Conservation (phyloP, 1,284 basidiomycete genomes). For the Heterobasidion parviporum region DNA sequence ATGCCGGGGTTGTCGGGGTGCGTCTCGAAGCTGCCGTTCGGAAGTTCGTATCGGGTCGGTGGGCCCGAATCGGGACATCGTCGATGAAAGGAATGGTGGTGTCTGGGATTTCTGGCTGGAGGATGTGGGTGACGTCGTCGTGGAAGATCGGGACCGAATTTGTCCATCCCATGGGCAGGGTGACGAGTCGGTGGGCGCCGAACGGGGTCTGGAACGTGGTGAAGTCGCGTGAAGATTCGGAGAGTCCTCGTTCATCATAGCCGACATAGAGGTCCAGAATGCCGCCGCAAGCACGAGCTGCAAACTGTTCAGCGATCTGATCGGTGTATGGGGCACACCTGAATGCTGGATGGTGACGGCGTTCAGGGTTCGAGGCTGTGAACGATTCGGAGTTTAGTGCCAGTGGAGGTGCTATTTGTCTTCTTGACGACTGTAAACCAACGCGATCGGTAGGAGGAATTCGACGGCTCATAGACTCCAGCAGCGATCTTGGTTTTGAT, state of each 20-base stretch:
- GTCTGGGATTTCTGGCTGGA: slow-evolving; percentile 25
- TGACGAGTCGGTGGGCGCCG: slow-evolving; percentile 14
- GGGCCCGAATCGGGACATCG: slow-evolving; percentile 17
- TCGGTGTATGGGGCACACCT: not conserved
- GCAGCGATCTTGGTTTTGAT: not conserved
- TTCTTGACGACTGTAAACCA: not conserved
- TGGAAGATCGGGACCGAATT: slow-evolving; percentile 28
- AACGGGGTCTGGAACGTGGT: not conserved
- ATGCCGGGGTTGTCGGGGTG: slow-evolving; percentile 24
- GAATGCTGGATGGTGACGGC: not conserved
- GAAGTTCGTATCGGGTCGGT: slow-evolving; percentile 9
- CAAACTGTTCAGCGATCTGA: not conserved
- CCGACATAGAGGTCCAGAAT: not conserved
- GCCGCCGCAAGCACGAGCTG: not conserved
- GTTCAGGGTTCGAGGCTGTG: not conserved
- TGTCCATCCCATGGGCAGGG: slow-evolving; percentile 29
- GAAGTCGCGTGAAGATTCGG: not conserved
- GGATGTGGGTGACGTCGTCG: slow-evolving; percentile 23
- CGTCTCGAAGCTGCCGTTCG: slow-evolving; percentile 14
- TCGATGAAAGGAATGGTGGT: slow-evolving; percentile 24
- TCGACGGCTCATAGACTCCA: not conserved
- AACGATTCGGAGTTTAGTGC: not conserved
- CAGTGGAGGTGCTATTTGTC: no score
- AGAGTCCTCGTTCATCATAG: not conserved
- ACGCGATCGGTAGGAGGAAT: not conserved